Conservation (phyloP, 768 basidiomycete genomes). For the Termitomyces eurrhizus region DNA sequence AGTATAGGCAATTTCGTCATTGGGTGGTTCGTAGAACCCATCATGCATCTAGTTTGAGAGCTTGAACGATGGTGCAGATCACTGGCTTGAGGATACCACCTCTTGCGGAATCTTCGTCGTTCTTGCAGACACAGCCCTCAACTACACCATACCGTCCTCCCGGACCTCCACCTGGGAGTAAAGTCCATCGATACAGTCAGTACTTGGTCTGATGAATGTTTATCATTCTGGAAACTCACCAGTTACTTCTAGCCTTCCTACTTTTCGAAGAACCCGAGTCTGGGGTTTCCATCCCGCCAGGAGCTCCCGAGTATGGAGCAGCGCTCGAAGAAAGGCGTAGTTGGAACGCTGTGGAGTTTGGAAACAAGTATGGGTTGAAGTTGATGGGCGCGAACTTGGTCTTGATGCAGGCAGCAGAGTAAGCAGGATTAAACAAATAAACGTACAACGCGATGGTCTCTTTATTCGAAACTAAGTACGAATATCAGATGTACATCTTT, state of each 20-base stretch:
- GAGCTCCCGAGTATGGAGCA: slow-evolving; percentile 42
- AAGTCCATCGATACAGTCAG: slow-evolving; percentile 57
- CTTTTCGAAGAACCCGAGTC: slow-evolving; percentile 55
- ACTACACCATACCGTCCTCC: slow-evolving; percentile 56
- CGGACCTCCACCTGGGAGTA: slow-evolving; percentile 49
- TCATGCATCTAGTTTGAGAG: background rate
- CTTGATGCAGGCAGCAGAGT: slow-evolving; percentile 30
- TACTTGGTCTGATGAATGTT: background rate
- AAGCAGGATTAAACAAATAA: background rate
- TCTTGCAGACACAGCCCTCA: slow-evolving; percentile 40
- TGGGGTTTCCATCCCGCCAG: slow-evolving; percentile 35
- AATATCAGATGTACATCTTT: slow-evolving; percentile 14
- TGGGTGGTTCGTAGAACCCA: slow-evolving; percentile 38
- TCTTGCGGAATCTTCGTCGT: slow-evolving; percentile 24
- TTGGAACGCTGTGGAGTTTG: slow-evolving; percentile 57
- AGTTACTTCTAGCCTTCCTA: slow-evolving; percentile 38
- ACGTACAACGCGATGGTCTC: slow-evolving; percentile 1
- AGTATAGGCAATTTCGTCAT: slow-evolving; percentile 50
- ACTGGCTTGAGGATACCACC: slow-evolving; percentile 32
- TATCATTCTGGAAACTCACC: background rate
- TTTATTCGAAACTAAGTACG: slow-evolving; percentile 11
- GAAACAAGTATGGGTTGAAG: slow-evolving; percentile 44
- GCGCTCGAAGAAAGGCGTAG: slow-evolving; percentile 41
- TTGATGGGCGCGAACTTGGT: slow-evolving; percentile 61
- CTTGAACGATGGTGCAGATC: slow-evolving; percentile 20